Conservation (phyloP, 257 asterid genomes). For the Nicotiana obtusifolia region DNA sequence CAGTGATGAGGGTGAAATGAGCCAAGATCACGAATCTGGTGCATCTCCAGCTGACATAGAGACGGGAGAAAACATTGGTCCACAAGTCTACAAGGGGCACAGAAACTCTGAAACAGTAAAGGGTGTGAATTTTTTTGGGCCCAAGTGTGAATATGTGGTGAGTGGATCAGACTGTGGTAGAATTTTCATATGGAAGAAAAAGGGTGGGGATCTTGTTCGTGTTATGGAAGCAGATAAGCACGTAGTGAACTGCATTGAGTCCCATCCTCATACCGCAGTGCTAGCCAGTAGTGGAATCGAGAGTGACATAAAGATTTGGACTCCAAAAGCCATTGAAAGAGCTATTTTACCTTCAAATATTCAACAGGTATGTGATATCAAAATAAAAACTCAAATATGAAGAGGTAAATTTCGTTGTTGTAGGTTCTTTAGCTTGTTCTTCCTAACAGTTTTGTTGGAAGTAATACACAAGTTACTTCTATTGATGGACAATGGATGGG, state of each 20-base stretch:
- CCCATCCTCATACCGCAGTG: slow-evolving; percentile 74
- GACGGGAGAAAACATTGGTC: slow-evolving; percentile 31
- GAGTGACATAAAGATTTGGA: slow-evolving; percentile 75
- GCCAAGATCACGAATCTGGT: slow-evolving; percentile 22
- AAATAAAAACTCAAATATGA: neutral
- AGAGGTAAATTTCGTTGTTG: neutral
- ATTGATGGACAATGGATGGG: neutral
- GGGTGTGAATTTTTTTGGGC: slow-evolving; percentile 85
- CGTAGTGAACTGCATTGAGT: slow-evolving; percentile 73
- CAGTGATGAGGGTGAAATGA: slow-evolving; percentile 33
- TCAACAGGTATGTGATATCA: slow-evolving; percentile 44
- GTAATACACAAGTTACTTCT: neutral
- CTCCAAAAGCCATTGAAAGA: slow-evolving; percentile 63
- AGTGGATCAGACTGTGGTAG: slow-evolving; percentile 96
- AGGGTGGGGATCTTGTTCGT: slow-evolving; percentile 71
- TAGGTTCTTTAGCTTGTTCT: neutral
- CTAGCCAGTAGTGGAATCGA: slow-evolving; percentile 91
- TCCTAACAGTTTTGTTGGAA: neutral
- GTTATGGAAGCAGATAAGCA: slow-evolving; percentile 76
- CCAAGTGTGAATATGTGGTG: slow-evolving; percentile 77
- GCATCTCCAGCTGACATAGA: slow-evolving; percentile 26
- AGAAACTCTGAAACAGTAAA: slow-evolving; percentile 68
- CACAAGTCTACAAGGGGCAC: slow-evolving; percentile 83
- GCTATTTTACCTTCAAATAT: slow-evolving; percentile 59
- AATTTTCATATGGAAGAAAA: slow-evolving; percentile 88